These are phyloP conservation scores for Cordyceps fumosorosea DNA, from an alignment of 2,329 filamentous ascomycete species.

Conservation along the genomic window DNA sequence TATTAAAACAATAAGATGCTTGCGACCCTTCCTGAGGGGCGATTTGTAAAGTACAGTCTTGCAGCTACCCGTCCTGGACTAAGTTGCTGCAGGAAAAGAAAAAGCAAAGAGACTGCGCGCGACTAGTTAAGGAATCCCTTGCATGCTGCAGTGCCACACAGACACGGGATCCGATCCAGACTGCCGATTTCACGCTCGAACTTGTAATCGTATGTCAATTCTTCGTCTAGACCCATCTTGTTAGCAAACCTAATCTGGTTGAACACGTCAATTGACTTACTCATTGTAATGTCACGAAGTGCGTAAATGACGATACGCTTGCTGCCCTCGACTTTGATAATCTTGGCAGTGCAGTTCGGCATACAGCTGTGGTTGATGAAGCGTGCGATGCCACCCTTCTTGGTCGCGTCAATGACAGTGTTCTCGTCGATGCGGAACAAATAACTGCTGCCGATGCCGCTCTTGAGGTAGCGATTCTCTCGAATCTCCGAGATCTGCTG, in stretches of 20 bases:
- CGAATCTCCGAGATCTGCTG: constrained; percentile 97
- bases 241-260: constrained; percentile 1
- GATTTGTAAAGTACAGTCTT: constrained; percentile 1
- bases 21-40: not conserved
- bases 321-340: constrained; percentile 96
- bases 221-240: constrained; percentile 64
- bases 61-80: not conserved
- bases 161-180: constrained; percentile 90
- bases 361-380: constrained; percentile 99
- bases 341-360: constrained; percentile 98
- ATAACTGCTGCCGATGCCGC: constrained; percentile 94
- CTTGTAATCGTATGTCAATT: constrained; percentile 99
- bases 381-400: constrained; percentile 93
- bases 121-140: constrained; percentile 98
- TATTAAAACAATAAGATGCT: not conserved
- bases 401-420: constrained; percentile 95
- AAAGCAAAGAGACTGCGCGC: not conserved
- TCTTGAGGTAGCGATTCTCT: constrained; percentile 86
- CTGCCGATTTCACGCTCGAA: constrained; percentile 96
- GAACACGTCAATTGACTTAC: constrained; percentile 49
- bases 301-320: constrained; percentile 99
- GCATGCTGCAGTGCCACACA: constrained; percentile 91
- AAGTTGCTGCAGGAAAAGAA: not conserved
- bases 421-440: constrained; percentile 97
- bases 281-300: constrained; percentile 85